Evolutionary conservation across 2,329 filamentous ascomycete genomes (phyloP).

Genomic region (Mycosphaerella arachidis): DNA sequence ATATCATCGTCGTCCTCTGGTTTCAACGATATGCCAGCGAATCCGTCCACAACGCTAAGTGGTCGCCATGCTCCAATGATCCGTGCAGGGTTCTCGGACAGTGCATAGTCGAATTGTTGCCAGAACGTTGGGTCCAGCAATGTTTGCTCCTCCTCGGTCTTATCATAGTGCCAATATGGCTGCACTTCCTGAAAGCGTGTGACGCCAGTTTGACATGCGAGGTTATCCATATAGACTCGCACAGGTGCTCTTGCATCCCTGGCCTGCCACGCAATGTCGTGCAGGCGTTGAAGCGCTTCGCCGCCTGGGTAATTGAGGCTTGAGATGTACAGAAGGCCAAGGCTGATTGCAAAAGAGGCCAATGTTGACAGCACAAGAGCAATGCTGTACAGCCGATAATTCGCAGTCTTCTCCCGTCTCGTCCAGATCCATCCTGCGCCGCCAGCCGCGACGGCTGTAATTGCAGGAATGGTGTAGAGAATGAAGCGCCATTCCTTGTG

Average conservation of each 20-base stretch:
- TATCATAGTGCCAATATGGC: constrained; percentile 54
- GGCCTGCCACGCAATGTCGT: constrained; percentile 24
- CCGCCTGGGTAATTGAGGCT: constrained; percentile 93
- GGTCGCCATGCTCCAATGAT: constrained; percentile 51
- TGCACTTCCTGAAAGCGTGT: constrained; percentile 53
- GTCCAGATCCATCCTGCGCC: constrained; percentile 62
- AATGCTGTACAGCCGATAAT: constrained; percentile 54
- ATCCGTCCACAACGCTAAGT: constrained; percentile 47
- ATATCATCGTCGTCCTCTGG: constrained; percentile 34
- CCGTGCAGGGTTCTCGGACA: constrained; percentile 49
- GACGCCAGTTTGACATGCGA: constrained; percentile 60
- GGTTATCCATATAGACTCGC: constrained; percentile 54
- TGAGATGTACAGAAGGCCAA: constrained; percentile 69
- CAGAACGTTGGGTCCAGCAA: constrained; percentile 53
- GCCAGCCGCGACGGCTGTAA: constrained; percentile 73
- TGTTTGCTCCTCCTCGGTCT: constrained; percentile 48
- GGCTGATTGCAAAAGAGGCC: constrained; percentile 56
- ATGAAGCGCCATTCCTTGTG: constrained; percentile 98
- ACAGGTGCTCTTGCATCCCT: constrained; percentile 12
- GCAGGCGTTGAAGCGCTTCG: constrained; percentile 58
- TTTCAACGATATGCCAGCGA: constrained; percentile 47
- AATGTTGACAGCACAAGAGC: constrained; percentile 57
- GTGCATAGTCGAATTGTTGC: constrained; percentile 55
- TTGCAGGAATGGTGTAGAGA: constrained; percentile 75
- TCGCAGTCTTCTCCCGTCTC: constrained; percentile 57